Evolutionary conservation across 805 yeast genomes (phyloP), one percentile per base, ranked within the genome.

Genomic region (Saccharomycopsis sp.): DNA sequence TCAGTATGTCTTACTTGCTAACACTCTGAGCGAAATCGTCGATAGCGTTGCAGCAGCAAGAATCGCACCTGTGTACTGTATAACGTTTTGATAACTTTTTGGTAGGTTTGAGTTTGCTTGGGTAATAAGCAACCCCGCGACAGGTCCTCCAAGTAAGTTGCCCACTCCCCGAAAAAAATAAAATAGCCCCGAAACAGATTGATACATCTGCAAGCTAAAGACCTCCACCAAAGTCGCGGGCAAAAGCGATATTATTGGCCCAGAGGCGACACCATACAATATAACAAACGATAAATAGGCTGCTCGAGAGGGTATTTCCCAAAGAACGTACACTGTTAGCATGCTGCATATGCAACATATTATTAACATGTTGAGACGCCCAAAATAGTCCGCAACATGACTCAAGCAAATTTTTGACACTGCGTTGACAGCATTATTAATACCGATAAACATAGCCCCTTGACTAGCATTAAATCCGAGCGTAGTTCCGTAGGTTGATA

Each of bases 311-410:
- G 60, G 61, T 5, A 68, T 62, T 52, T 74, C 56, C 79, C 79
- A 77, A 41, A 77, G 59, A 3, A 67, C 60, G 24, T 75, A 66
- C 0, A 74, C 70, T n/a, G 72, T 65, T 2, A 70, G 20, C 8
- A 68, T 61, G 50, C 73, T 69, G 3, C 75, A 70, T 4, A 66
- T 34, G 44, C 73, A 62, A 73, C 77, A 75, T 2, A 68, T 16
- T 3, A 75, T 63, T 70, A 75, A 73, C 59, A 74, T 71, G 60
- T 77, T 77, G 61, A 73, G 68, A 50, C 72, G 68, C 2, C 81
- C 81, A 23, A 69, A 56, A 34, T 60, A 62, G 62, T 77, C 81
- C 2, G 80, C 76, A 9, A 67, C 57, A 47, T 65, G 62, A 1
- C 79, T 79, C 8, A 78, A 73, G 1, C 75, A 46, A 16, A 67